These are phyloP conservation scores for Aspergillus diversus DNA, from an alignment of 495 filamentous ascomycete genomes.

Conservation along the genomic window DNA sequence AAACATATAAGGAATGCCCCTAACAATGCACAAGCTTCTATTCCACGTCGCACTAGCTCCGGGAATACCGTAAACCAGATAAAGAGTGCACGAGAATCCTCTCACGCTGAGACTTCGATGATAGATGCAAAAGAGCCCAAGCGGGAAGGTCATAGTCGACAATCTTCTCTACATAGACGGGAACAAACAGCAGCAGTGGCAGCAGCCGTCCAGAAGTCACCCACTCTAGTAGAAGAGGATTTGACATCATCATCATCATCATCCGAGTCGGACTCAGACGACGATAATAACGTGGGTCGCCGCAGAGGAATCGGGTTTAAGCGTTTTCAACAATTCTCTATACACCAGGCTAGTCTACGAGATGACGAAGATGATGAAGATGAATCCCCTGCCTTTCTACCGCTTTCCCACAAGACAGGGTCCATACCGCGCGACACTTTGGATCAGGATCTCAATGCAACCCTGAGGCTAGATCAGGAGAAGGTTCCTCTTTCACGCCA, in stretches of 20 bases:
- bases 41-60: slow-evolving; percentile 58
- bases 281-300: slow-evolving; percentile 56
- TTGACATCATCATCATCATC: slow-evolving; percentile 46
- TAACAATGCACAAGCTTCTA: slow-evolving; percentile 25
- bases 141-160: slow-evolving; percentile 40
- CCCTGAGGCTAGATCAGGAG: slow-evolving; percentile 56
- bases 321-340: slow-evolving; percentile 47
- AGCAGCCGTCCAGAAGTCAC: slow-evolving; percentile 31
- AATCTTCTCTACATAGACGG: slow-evolving; percentile 34
- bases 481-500: slow-evolving; percentile 44
- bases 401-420: slow-evolving; percentile 50
- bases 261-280: slow-evolving; percentile 56
- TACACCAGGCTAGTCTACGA: slow-evolving; percentile 35
- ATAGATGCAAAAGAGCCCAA: slow-evolving; percentile 39
- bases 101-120: slow-evolving; percentile 51
- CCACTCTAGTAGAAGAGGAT: slow-evolving; percentile 41
- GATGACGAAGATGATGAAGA: slow-evolving; percentile 55
- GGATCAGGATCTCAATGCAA: slow-evolving; percentile 62
- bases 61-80: slow-evolving; percentile 55
- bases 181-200: slow-evolving; percentile 32
- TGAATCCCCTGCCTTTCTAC: slow-evolving; percentile 73
- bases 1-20: not conserved
- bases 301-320: slow-evolving; percentile 34
- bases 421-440: slow-evolving; percentile 29
- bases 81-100: slow-evolving; percentile 34